Evolutionary conservation across 2,329 filamentous ascomycete species (phyloP).

Genomic region (Colletotrichum kahawae): DNA sequence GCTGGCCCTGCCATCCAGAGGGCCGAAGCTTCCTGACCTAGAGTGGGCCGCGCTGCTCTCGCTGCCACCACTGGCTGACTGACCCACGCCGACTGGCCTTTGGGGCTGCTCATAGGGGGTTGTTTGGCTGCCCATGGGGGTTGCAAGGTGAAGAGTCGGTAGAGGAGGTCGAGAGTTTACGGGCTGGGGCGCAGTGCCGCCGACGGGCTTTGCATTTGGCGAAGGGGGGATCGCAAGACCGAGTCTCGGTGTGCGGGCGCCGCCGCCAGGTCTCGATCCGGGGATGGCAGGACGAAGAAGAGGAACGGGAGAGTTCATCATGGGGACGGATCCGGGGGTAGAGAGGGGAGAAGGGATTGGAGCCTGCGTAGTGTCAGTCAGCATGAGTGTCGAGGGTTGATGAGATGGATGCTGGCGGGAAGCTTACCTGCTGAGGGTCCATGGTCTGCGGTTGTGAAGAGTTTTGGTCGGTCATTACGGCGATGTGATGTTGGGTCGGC

Average conservation of each 20-base stretch:
- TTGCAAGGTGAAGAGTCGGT: conserved; percentile 84
- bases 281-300: conserved; percentile 84
- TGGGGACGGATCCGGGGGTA: conserved; percentile 47
- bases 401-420: neutral
- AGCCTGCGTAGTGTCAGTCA: neutral
- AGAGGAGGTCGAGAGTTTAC: conserved; percentile 63
- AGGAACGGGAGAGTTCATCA: conserved; percentile 78
- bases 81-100: conserved; percentile 58
- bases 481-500: neutral
- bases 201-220: conserved; percentile 79
- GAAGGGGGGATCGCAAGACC: conserved; percentile 91
- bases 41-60: conserved; percentile 82
- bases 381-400: neutral
- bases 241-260: conserved; percentile 74
- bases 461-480: conserved; percentile 20
- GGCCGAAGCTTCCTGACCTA: conserved; percentile 82
- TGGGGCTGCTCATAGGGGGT: conserved; percentile 71
- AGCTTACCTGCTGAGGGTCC: conserved; percentile 22
- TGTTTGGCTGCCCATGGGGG: conserved; percentile 82
- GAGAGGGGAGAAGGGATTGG: conserved; percentile 28
- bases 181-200: conserved; percentile 47
- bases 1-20: conserved; percentile 75
- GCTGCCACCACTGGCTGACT: conserved; percentile 77
- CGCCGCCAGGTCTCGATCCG: conserved; percentile 66
- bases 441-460: conserved; percentile 14